These are phyloP conservation scores for Xanthoparmelia taractica DNA, from an alignment of 495 filamentous ascomycete genomes.

Conservation along the genomic window DNA sequence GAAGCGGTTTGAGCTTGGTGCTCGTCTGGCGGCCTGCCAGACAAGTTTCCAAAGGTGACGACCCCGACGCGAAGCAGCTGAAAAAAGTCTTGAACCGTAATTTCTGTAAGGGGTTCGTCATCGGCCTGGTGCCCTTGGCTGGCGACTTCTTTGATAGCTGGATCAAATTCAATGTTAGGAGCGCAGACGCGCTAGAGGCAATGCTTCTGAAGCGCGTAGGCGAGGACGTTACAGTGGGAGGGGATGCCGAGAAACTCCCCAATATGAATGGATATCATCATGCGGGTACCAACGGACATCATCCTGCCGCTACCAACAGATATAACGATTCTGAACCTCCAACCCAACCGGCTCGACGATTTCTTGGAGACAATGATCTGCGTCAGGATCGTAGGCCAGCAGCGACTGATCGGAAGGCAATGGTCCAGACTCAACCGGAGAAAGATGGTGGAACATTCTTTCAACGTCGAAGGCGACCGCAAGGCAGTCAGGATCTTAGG, in stretches of 20 bases:
- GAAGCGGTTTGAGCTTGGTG: conserved; percentile 54
- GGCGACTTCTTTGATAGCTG: conserved; percentile 73
- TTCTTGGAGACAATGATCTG: background rate
- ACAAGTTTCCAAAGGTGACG: conserved; percentile 59
- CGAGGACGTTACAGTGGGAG: conserved; percentile 37
- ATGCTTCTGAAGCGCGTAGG: conserved; percentile 54
- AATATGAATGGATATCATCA: background rate
- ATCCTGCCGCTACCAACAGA: background rate
- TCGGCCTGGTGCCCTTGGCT: conserved; percentile 78
- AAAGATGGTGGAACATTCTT: conserved; percentile 4
- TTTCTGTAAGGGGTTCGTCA: conserved; percentile 65
- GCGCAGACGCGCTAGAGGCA: conserved; percentile 66
- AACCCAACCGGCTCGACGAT: background rate
- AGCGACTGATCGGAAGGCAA: background rate
- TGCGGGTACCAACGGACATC: background rate
- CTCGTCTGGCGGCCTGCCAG: conserved; percentile 60
- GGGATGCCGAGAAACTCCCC: conserved; percentile 21
- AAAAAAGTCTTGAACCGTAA: conserved; percentile 63
- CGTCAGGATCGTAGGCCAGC: background rate
- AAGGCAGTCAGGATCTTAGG: background rate
- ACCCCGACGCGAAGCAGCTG: conserved; percentile 53
- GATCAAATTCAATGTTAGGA: conserved; percentile 66
- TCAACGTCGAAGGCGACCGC: background rate
- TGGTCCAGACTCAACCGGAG: background rate
- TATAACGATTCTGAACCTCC: background rate